Evolutionary conservation across 495 filamentous ascomycete genomes (phyloP), one percentile per base, ranked within the genome.

Genomic region (Neurospora intermedia): DNA sequence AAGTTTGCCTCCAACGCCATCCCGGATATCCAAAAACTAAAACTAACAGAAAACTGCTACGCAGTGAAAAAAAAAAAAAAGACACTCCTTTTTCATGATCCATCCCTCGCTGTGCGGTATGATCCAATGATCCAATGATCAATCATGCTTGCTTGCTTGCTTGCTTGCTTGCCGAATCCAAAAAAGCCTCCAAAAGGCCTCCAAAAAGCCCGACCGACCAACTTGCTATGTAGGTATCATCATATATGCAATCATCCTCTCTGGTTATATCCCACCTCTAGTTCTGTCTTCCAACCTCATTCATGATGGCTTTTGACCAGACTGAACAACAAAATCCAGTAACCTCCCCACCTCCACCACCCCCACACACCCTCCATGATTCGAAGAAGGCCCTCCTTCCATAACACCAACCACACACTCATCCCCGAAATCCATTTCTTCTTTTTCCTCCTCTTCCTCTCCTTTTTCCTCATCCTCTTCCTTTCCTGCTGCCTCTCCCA

Each of bases 371-470:
- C 20, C 20, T 69, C 20, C 20, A 11, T 54, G n/a, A 20, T 40
- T 8, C 2, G n/a, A n/a, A n/a, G n/a, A n/a, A n/a, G 39, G 27
- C 27, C 11, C 83, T 80, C 4, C 80, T 82, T 84, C 82, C 72
- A 85, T 76, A 0, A 83, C 80, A 10, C 81, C 84, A 0, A 88
- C 71, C 4, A 88, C 79, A 0, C 81, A 80, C 71, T 85, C 82
- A 20, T 84, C 82, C 2, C 76, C 72, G 45, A 76, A 83, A 38
- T 62, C 69, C 13, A 54, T 46, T 18, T 43, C 43, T 31, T 31
- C 27, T 31, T 1, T 2, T 31, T 31, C 27, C 27, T 31, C 27
- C 3, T 31, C 27, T 31, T 31, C 27, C 27, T 27, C 27, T 27
- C 2, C 27, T 1, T 27, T 27, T 27, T 27, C 27, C 27, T 31